A percentile compares a stretch with the other conserved stretches of the same genome.
Evolutionary conservation across 1,139 yeast genomes (phyloP).

Genomic region (Zygosaccharomyces sapae): DNA sequence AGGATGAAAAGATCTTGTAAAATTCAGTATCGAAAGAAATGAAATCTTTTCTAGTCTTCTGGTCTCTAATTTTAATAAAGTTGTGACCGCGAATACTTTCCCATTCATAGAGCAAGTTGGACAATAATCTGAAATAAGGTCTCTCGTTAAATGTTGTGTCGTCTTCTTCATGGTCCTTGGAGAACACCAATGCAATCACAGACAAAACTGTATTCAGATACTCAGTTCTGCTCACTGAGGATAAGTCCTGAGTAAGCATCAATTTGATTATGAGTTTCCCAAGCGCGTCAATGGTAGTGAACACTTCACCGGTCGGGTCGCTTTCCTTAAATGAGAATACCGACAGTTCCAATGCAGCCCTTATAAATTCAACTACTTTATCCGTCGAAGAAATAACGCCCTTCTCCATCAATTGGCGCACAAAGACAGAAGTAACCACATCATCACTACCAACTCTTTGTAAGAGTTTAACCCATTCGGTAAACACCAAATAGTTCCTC

Average conservation of each 20-base stretch:
- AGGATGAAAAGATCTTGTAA: conserved; percentile 61
- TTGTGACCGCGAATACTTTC: conserved; percentile 39
- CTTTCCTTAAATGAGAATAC: conserved; percentile 68
- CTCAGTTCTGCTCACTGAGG: conserved; percentile 43
- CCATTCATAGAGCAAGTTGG: conserved; percentile 76
- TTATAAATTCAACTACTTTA: conserved; percentile 60
- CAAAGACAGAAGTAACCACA: conserved; percentile 56
- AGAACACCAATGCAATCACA: conserved; percentile 63
- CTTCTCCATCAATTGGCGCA: conserved; percentile 58
- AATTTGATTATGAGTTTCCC: conserved; percentile 69
- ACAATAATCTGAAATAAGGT: conserved; percentile 84
- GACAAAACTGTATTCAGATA: conserved; percentile 62
- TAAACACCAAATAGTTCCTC: conserved; percentile 73
- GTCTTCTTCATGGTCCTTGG: conserved; percentile 71
- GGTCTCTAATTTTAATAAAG: conserved; percentile 36
- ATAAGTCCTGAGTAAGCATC: conserved; percentile 51
- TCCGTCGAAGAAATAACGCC: conserved; percentile 66
- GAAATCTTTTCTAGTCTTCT: conserved; percentile 33
- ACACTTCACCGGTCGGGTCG: conserved; percentile 63
- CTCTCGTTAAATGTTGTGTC: conserved; percentile 71
- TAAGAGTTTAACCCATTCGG: conserved; percentile 84
- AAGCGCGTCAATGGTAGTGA: conserved; percentile 75
- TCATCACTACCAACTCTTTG: conserved; percentile 55
- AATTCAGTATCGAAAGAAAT: conserved; percentile 46
- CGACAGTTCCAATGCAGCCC: conserved; percentile 73